Base-by-base conservation (phyloP, 345 rosid species). In the Eutrema heterophyllum region DNA sequence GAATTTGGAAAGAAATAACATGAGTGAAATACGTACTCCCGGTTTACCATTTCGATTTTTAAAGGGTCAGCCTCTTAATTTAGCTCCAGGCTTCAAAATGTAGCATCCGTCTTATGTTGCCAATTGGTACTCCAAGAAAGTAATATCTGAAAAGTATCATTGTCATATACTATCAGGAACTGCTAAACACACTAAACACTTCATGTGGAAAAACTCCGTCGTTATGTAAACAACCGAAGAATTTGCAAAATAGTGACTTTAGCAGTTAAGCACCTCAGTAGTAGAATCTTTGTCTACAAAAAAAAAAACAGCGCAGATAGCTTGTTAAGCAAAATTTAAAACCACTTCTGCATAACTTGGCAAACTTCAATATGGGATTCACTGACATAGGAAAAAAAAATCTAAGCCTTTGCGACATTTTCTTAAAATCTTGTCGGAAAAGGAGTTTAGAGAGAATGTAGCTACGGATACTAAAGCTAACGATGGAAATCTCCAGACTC, bases 181-280 rank as follows among this genome's bases (percentile, higher is more conserved):
- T 7, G 27, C 32, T 32, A 33, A 30, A 63, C n/a, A n/a, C n/a
- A n/a, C n/a, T n/a, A n/a, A n/a, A 30, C 0, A 30, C 33, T 30
- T 30, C 1, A 30, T 30, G 33, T 29, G 30, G 30, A 29, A 29
- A 4, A 3, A 29, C 5, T 29, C 30, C 30, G 48, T 24, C 24
- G 27, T 16, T 8, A 18, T 50, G 60, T 14, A 73, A 64, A 55
- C 50, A 73, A 55, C 64, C 21, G 6, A 52, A 52, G 43, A 52
- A 64, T 64, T 35, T 39, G 53, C 44, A 74, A 67, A 48, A 38
- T 30, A 51, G 38, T 38, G 53, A 56, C 32, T 64, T 56, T 35
- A 73, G 41, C 26, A 66, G 35, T 46, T 64, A 13, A 35, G 48
- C n/a, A 55, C 27, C 49, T 18, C n/a, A 21, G 15, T 18, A 32